Evolutionary conservation across 352 stramenopile species (phyloP), one percentile per base, ranked within the genome.

Genomic region (Phytophthora rubi): DNA sequence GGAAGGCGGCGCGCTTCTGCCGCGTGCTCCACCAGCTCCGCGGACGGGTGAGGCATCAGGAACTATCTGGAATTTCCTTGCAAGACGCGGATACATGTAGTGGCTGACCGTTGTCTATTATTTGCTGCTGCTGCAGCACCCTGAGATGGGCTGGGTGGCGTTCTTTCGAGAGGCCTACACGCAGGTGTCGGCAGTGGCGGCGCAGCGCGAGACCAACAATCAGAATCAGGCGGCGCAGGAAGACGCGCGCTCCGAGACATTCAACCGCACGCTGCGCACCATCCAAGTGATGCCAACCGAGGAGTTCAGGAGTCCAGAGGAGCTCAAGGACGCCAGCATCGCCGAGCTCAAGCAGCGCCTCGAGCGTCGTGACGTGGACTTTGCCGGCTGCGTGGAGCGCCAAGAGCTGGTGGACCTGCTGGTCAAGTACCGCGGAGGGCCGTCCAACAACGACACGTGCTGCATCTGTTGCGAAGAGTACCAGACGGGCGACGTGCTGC

Each of bases 401-500:
- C 65, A 57, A 18, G 88, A 95, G 56, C 77, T 95, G 15, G 83
- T 94, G 13, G 76, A 91, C 0, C 56, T 93, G 61, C 70, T 95
- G 49, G 73, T 91, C 12, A 77, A 84, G 42, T 95, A 91, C 62
- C 82, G 88, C 12, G 88, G 88, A 52, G 88, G 88, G 0, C 88
- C 88, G 42, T 85, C 79, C 37, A 94, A 94, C 69, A 94, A 94
- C 65, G 86, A 94, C 68, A 93, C 85, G 53, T 96, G 89, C 76
- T 93, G 86, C 62, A 96, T 96, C 62, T 96, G 89, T 81, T 93
- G 83, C 62, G 89, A 96, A 44, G 86, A 93, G 75, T 96, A 95
- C 67, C 77, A 87, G 64, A 84, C 77, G 39, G 89, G 83, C 30
- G 89, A 96, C 55, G 75, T 90, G 33, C 76, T 95, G 71, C 87